Evolutionary conservation across 371 early-diverging fungal species (phyloP).

Genomic region (Lichtheimia ramosa): DNA sequence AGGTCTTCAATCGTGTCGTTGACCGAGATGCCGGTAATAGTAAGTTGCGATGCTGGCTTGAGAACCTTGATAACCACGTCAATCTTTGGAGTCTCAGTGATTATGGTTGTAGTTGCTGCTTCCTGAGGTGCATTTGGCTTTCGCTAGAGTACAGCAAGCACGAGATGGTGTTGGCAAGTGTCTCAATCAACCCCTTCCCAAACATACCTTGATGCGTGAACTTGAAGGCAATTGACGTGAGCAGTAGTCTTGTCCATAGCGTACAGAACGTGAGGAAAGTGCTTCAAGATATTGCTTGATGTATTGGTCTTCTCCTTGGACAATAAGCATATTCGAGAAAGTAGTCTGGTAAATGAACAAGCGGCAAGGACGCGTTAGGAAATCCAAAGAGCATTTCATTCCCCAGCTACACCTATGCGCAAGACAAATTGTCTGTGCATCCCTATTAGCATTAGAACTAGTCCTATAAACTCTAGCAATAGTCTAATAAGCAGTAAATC

Average conservation of each 20-base stretch:
- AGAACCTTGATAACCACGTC: slow-evolving; percentile 41
- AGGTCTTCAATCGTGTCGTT: slow-evolving; percentile 37
- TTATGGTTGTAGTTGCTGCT: not conserved
- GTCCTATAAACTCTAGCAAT: too few relatives aligned
- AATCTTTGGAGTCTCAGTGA: slow-evolving; percentile 7
- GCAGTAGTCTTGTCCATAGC: slow-evolving; percentile 43
- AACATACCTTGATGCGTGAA: slow-evolving; percentile 38
- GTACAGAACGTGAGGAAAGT: slow-evolving; percentile 45
- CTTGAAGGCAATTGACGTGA: slow-evolving; percentile 30
- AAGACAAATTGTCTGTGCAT: too few relatives aligned
- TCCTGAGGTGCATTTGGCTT: not conserved
- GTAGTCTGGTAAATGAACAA: not conserved
- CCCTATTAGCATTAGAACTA: too few relatives aligned
- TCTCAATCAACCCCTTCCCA: not conserved
- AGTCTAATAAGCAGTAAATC: too few relatives aligned
- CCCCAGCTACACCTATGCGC: too few relatives aligned
- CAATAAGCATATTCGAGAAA: slow-evolving; percentile 8
- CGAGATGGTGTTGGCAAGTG: slow-evolving; percentile 3
- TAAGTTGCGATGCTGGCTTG: slow-evolving; percentile 47
- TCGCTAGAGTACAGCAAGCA: not conserved
- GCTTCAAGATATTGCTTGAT: slow-evolving; percentile 34
- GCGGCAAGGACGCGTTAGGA: too few relatives aligned
- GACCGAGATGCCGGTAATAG: slow-evolving; percentile 22
- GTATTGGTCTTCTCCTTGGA: slow-evolving; percentile 31
- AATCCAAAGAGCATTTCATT: too few relatives aligned